Evolutionary conservation across 1,284 basidiomycete species (phyloP), one percentile per base, ranked within the genome.

Genomic region (Xerocomus amazonicus): DNA sequence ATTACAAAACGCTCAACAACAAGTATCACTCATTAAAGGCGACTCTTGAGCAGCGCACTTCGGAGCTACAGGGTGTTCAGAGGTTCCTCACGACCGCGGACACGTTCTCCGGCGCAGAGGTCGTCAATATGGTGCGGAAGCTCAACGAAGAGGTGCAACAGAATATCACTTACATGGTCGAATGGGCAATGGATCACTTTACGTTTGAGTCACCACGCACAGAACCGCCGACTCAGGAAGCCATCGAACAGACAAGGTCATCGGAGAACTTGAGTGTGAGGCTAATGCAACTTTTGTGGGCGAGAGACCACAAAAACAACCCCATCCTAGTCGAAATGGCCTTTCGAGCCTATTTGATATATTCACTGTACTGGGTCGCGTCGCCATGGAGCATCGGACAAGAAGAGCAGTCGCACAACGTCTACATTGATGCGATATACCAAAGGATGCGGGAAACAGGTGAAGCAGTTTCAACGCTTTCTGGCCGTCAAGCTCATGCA

Each of bases 61-160:
- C 43, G 16, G 57, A 59, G 33, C 39, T 62, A 16, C 59, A 60
- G 6, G 57, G 58, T 8, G 28, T 40, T 14, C 59, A 61, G 23
- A 44, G 9, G 47, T 61, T 61, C 32, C 41, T 59, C 14, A 29
- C 48, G 28, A 56, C 55, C 1, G 47, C 44, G 31, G 55, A 59
- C 26, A 40, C 37, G 23, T 59, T 48, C 35, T 59, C 57, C 0
- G 55, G 57, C 8, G 35, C 59, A 13, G 59, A 59, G 33, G 46
- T 59, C n/a, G 46, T 62, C 17, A 48, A 60, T 27, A 35, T 33
- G 19, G 27, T 59, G 1, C 46, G 47, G 23, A 62, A 46, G 28
- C 55, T 59, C 32, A 62, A 59, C 35, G 55, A 49, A n/a, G 59
- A 55, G 9, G 48, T 59, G 7, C 57, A 54, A 8, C 53, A 61